phyloP scores from a whole-genome alignment of 768 basidiomycete species.

The Pleurotus tuber-regium region DNA sequence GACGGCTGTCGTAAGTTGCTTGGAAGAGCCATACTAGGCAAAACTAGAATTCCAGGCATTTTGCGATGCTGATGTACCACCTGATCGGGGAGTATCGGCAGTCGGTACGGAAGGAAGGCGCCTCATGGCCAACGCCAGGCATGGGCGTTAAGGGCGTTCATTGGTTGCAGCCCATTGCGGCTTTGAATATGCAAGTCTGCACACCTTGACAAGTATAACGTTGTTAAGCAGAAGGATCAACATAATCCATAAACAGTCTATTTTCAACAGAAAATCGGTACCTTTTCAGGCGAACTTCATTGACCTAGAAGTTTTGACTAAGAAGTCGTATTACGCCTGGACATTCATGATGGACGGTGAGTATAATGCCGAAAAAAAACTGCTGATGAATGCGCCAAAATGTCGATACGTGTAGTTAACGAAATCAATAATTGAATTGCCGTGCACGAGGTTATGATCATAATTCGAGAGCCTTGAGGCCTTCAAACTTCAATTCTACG shows the following conservation, averaged over 20 bases:
- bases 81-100: constrained; percentile 5
- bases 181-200: background rate
- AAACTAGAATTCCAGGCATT: constrained; percentile 8
- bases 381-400: too few species aligned
- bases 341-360: too few species aligned
- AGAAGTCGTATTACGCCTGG: background rate
- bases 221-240: too few species aligned
- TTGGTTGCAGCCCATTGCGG: background rate
- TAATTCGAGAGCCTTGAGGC: too few species aligned
- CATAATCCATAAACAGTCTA: too few species aligned
- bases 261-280: background rate
- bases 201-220: too few species aligned
- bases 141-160: constrained; percentile 7
- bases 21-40: constrained; percentile 3
- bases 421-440: too few species aligned
- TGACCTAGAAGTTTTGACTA: background rate
- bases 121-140: constrained; percentile 7
- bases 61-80: constrained; percentile 4
- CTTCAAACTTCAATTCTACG: too few species aligned
- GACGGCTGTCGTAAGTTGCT: constrained; percentile 9
- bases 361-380: too few species aligned
- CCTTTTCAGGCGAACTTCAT: background rate
- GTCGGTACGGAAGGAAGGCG: constrained; percentile 8
- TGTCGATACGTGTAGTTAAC: too few species aligned
- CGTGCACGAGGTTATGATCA: too few species aligned